Base-by-base conservation (phyloP, 257 asterid genomes). In the Solanum habrochaites region DNA sequence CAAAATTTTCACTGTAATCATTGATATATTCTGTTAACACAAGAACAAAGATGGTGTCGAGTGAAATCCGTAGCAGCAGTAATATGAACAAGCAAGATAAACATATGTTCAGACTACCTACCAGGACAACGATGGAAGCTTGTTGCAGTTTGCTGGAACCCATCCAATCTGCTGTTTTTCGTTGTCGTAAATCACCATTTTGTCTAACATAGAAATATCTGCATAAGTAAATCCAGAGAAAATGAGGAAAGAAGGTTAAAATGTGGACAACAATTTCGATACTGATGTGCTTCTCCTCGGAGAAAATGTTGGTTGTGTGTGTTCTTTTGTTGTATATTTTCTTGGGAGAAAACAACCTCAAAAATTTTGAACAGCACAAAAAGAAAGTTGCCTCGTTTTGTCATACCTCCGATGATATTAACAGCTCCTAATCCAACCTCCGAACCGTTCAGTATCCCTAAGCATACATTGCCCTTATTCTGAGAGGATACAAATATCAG, bases 181-280 rank as follows among this genome's bases (percentile, higher is more conserved):
- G 42, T 97, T 94, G 83, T 97, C 98, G 42, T 95, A 97, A 71
- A 97, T 92, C 93, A 97, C 98, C 89, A 97, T 90, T 91, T 96
- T 97, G 86, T 97, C 97, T 88, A 90, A 94, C 83, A 97, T 85
- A 27, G 95, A 97, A 27, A 94, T 90, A 90, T 97, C 99, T 97
- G 92, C 83, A 89, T 11, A 86, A 32, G 10, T 20, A 74, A 66
- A 89, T 8, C 70, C 39, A 84, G 58, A 66, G 32, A 69, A 40
- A 45, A 31, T 15, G 21, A 3, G 62, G 13, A 27, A 20, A n/a
- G 74, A 42, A 72, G 32, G 47, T 89, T 86, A 91, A 88, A 88
- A 85, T 40, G 31, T 7, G 27, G 81, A 35, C 25, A 74, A 58
- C 35, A 69, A 35, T 60, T n/a, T n/a, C 45, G 5, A 40, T 40